phyloP scores from a whole-genome alignment of 164 flowering plant species.

The Magnolia sinica region DNA sequence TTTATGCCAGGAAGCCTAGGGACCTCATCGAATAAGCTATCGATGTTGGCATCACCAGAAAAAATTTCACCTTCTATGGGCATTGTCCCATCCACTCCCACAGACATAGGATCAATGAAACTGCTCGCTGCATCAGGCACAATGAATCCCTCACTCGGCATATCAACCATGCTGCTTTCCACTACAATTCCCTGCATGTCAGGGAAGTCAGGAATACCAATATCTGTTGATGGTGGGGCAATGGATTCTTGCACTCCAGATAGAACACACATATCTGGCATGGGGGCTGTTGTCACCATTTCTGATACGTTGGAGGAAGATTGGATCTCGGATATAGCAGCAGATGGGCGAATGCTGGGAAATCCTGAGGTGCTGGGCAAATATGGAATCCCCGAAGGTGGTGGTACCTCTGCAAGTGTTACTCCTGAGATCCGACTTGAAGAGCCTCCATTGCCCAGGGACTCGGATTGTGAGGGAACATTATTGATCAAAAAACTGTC shows the following conservation, averaged over 20 bases:
- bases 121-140: conserved; percentile 28
- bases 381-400: conserved; percentile 31
- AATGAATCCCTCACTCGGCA: conserved; percentile 28
- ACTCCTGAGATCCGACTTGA: conserved; percentile 45
- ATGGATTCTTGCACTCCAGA: conserved; percentile 36
- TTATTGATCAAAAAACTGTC: conserved; percentile 44
- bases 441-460: conserved; percentile 40
- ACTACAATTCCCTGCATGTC: conserved; percentile 37
- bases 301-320: conserved; percentile 32
- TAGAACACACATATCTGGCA: conserved; percentile 29
- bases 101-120: conserved; percentile 36
- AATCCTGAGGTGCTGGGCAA: conserved; percentile 26
- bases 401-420: conserved; percentile 60
- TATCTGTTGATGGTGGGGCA: conserved; percentile 24
- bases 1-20: conserved; percentile 32
- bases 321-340: conserved; percentile 40
- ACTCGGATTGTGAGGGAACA: conserved; percentile 31
- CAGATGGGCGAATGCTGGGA: conserved; percentile 21
- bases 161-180: conserved; percentile 29
- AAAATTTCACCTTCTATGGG: conserved; percentile 40
- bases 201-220: conserved; percentile 44
- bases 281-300: conserved; percentile 22
- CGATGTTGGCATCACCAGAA: conserved; percentile 44
- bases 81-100: conserved; percentile 33
- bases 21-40: conserved; percentile 40